These are phyloP conservation scores for Starmerella roubikii DNA, from an alignment of 805 yeast species.

Conservation along the genomic window DNA sequence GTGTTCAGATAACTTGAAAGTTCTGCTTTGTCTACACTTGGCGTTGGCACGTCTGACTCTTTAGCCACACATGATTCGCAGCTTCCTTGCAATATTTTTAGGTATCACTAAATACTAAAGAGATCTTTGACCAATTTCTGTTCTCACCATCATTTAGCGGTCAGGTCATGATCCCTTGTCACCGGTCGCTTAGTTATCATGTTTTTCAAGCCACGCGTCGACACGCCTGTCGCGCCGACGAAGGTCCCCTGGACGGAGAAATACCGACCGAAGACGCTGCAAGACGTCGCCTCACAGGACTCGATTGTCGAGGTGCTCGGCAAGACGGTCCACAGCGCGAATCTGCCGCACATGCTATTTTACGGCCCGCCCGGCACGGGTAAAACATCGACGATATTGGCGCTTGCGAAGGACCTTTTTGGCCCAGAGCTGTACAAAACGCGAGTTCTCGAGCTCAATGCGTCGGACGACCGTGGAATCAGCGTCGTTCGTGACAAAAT, in stretches of 20 bases:
- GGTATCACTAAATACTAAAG: not conserved
- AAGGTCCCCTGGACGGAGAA: constrained; percentile 24
- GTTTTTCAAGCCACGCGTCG: constrained; percentile 15
- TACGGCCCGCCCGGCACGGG: constrained; percentile 97
- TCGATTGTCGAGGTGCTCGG: constrained; percentile 75
- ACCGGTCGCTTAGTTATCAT: constrained; percentile 11
- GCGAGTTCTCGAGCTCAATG: constrained; percentile 91
- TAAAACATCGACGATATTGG: constrained; percentile 77
- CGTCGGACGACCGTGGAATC: constrained; percentile 96
- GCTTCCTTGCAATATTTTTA: no score
- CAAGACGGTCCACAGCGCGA: constrained; percentile 63
- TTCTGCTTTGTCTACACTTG: no score
- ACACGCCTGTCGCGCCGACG: constrained; percentile 10
- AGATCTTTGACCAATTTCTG: no score
- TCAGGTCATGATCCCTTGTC: not conserved
- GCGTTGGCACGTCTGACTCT: no score
- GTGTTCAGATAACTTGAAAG: no score
- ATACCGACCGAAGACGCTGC: constrained; percentile 69
- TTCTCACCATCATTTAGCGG: no score
- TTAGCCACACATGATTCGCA: no score
- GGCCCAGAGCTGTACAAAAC: constrained; percentile 76
- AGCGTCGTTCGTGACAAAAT: constrained; percentile 97
- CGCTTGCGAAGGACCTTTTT: constrained; percentile 74
- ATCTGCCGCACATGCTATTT: constrained; percentile 62
- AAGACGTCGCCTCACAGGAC: constrained; percentile 84